A percentile compares a stretch with the other conserved stretches of the same genome.
Conservation (phyloP, 331 rosid species). For the Arachis monticola region DNA sequence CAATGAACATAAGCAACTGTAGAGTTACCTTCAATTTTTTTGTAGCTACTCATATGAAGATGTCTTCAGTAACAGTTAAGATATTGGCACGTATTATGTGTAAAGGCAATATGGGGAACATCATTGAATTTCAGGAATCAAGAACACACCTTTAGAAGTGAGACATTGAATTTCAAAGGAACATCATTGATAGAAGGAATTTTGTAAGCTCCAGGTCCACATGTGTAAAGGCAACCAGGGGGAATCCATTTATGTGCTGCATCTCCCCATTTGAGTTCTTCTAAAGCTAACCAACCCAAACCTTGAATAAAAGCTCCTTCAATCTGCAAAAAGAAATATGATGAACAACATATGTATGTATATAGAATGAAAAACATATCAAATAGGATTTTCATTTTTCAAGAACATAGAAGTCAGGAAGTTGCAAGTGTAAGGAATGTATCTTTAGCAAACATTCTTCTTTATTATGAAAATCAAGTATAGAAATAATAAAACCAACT, state of each 20-base stretch:
- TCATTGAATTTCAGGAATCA: background rate
- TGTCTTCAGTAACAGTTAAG: too few relatives aligned
- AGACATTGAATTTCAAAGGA: slow-evolving; percentile 79
- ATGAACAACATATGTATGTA: slow-evolving; percentile 19
- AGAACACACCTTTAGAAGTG: slow-evolving; percentile 80
- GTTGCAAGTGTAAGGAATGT: slow-evolving; percentile 25
- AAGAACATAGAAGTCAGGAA: slow-evolving; percentile 13
- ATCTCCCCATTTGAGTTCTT: slow-evolving; percentile 99
- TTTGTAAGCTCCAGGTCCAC: slow-evolving; percentile 91
- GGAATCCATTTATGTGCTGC: slow-evolving; percentile 85
- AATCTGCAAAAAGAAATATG: slow-evolving; percentile 51
- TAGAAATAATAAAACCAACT: background rate
- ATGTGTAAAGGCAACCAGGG: slow-evolving; percentile 72
- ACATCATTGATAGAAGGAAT: slow-evolving; percentile 90
- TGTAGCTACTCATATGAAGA: too few relatives aligned
- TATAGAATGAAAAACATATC: slow-evolving; percentile 7
- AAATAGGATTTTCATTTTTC: slow-evolving; percentile 11
- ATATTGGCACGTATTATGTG: too few relatives aligned
- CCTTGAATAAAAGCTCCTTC: slow-evolving; percentile 98
- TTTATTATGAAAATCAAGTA: background rate
- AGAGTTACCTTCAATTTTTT: slow-evolving; percentile 18
- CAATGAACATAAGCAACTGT: slow-evolving; percentile 27
- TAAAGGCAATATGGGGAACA: too few relatives aligned
- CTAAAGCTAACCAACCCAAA: slow-evolving; percentile 94
- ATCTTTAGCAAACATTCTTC: slow-evolving; percentile 33